A percentile compares a stretch with the other conserved stretches of the same genome.
Evolutionary conservation across 2,329 filamentous ascomycete species (phyloP).

Genomic region (Diaporthe australafricana): DNA sequence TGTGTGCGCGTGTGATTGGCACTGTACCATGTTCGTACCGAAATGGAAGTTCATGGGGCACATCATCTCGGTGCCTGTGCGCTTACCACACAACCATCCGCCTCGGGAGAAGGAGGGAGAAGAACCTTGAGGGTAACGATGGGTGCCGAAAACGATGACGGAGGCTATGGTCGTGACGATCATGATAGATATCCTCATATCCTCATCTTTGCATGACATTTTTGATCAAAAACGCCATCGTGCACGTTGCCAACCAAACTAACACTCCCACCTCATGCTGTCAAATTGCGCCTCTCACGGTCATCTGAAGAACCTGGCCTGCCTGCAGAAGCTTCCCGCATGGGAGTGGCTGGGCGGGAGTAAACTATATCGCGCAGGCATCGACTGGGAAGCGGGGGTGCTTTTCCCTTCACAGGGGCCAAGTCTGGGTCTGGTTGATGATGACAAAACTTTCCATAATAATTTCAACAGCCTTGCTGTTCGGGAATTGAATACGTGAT

Average conservation of each 20-base stretch:
- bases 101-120: not conserved
- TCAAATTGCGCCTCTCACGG: not conserved
- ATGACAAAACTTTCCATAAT: conserved; percentile 9
- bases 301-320: conserved; percentile 7
- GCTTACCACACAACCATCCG: not conserved
- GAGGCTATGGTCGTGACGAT: not conserved
- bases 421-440: not conserved
- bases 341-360: not conserved
- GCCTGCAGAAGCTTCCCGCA: not conserved
- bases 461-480: not conserved
- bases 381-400: not conserved
- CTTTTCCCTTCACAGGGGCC: not conserved
- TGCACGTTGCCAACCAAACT: too few species aligned
- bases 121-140: not conserved
- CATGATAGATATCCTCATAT: not conserved
- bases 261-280: not conserved
- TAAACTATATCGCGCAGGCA: not conserved
- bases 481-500: conserved; percentile 5
- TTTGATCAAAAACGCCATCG: not conserved
- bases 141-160: not conserved
- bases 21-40: not conserved
- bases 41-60: not conserved
- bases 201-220: not conserved
- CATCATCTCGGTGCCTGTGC: conserved; percentile 21
- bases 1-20: not conserved